phyloP scores from a whole-genome alignment of 1,139 yeast genomes.

The Diutina catenulata region DNA sequence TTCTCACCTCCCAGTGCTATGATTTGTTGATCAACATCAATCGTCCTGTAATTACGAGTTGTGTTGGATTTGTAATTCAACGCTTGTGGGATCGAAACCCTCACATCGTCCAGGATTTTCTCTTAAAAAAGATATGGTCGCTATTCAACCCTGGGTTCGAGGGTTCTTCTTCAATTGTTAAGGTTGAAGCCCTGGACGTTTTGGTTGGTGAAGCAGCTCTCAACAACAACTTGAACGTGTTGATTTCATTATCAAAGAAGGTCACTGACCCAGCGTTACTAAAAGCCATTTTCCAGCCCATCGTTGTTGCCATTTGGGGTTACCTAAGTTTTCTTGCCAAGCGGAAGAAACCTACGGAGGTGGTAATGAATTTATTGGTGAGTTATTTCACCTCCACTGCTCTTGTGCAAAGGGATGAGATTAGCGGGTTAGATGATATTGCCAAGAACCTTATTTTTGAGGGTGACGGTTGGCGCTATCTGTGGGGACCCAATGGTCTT shows the following conservation, averaged over 20 bases:
- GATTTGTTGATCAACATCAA: conserved; percentile 46
- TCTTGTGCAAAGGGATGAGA: too few species aligned
- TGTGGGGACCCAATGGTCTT: conserved; percentile 41
- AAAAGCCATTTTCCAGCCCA: conserved; percentile 28
- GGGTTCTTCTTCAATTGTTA: too few species aligned
- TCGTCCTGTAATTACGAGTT: conserved; percentile 48
- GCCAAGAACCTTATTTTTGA: conserved; percentile 32
- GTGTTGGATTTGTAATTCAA: conserved; percentile 44
- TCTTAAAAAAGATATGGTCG: conserved; percentile 38
- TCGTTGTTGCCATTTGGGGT: conserved; percentile 47
- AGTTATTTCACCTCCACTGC: conserved; percentile 25
- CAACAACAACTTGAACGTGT: conserved; percentile 54
- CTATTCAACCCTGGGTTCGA: conserved; percentile 25
- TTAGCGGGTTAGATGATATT: conserved; percentile 15
- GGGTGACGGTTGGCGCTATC: conserved; percentile 39
- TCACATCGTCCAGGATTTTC: conserved; percentile 45
- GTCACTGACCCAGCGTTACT: conserved; percentile 32
- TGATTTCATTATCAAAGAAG: conserved; percentile 49
- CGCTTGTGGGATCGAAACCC: conserved; percentile 41
- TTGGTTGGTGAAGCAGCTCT: conserved; percentile 36
- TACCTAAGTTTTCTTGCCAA: conserved; percentile 39
- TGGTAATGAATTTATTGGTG: conserved; percentile 35
- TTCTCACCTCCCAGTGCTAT: conserved; percentile 36
- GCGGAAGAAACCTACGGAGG: conserved; percentile 26
- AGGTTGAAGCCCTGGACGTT: conserved; percentile 9